Base-by-base conservation (phyloP, 495 filamentous ascomycete genomes). In the Hypoxylon cercidicola region DNA sequence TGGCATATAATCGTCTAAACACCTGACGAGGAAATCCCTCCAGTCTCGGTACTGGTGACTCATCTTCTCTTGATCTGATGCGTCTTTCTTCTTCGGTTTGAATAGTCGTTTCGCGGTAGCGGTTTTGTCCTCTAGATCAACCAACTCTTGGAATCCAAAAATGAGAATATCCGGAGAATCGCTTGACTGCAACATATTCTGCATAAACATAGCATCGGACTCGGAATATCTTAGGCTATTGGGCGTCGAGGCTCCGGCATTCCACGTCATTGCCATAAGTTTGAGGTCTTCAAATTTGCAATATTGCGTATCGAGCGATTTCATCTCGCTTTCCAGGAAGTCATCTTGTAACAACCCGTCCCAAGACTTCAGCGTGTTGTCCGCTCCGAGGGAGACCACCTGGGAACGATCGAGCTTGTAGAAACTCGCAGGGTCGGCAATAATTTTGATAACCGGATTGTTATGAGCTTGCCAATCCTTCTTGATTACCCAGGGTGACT, bases 141-240 rank as follows among this genome's bases (percentile, higher is more conserved):
- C 94, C 8, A 99, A 82, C 74, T 99, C 95, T 73, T 99, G 95
- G 74, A 99, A 99, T 9, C 95, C 95, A 83, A 98, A 99, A 3
- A 99, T 86, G 4, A 99, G 79, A 48, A 99, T 89, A 66, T 98
- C 95, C 0, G 95, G 92, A 8, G 89, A 87, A 49, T 89, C 82
- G 55, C 90, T 88, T 28, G 80, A 83, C 59, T 87, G 80, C 39
- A 97, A 79, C 0, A 95, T 82, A 55, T 91, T 82, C 64, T 86
- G 85, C 57, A 98, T 88, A 74, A 98, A 97, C 28, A 82, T 79
- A 4, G 82, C 82, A 65, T 94, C 90, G 20, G 80, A 76, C 32
- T 85, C 82, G 11, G 86, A 82, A 53, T 88, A 85, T 62, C 89
- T 85, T 13, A 97, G 81, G 70, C 87, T 90, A 25, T 89, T 87